Percentiles rank a stretch among this genome's conserved stretches.
Evolutionary conservation across 1,139 yeast genomes (phyloP).

Genomic region (Torulaspora globosa): DNA sequence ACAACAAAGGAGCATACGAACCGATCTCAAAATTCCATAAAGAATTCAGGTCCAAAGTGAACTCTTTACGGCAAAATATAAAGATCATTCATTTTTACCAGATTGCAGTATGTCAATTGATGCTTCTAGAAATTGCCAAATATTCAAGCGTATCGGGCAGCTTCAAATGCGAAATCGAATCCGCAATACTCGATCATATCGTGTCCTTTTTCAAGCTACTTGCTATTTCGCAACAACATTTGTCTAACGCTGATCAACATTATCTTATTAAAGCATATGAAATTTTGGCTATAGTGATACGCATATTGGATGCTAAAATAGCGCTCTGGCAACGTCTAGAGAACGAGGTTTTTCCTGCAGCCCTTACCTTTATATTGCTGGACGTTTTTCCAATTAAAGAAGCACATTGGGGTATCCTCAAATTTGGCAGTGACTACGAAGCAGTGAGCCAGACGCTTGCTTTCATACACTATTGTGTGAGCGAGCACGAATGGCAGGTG

Average conservation of each 20-base stretch:
- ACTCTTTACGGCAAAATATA: constrained; percentile 22
- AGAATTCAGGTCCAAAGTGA: constrained; percentile 29
- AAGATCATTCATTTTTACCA: constrained; percentile 36
- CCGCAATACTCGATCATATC: constrained; percentile 26
- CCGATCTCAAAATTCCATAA: constrained; percentile 27
- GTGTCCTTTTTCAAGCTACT: constrained; percentile 30
- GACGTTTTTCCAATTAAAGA: constrained; percentile 24
- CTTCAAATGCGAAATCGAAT: constrained; percentile 16
- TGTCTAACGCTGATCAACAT: constrained; percentile 9
- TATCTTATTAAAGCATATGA: constrained; percentile 22
- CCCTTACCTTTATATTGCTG: constrained; percentile 19
- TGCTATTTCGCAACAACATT: constrained; percentile 19
- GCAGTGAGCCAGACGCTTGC: constrained; percentile 18
- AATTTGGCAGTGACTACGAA: constrained; percentile 15
- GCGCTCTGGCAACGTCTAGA: constrained; percentile 26
- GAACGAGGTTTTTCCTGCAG: constrained; percentile 18
- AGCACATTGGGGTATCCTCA: constrained; percentile 26
- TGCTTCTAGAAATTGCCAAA: constrained; percentile 28
- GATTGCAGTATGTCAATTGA: constrained; percentile 30
- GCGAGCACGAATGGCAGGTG: constrained; percentile 23
- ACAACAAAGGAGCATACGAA: constrained; percentile 21
- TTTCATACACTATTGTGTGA: constrained; percentile 21
- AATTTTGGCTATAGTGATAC: constrained; percentile 23
- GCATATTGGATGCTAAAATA: constrained; percentile 11
- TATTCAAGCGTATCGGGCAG: constrained; percentile 21